Percentiles rank a stretch among this genome's conserved stretches.
Conservation (phyloP, 805 yeast species). For the Debaryomyces castellii region DNA sequence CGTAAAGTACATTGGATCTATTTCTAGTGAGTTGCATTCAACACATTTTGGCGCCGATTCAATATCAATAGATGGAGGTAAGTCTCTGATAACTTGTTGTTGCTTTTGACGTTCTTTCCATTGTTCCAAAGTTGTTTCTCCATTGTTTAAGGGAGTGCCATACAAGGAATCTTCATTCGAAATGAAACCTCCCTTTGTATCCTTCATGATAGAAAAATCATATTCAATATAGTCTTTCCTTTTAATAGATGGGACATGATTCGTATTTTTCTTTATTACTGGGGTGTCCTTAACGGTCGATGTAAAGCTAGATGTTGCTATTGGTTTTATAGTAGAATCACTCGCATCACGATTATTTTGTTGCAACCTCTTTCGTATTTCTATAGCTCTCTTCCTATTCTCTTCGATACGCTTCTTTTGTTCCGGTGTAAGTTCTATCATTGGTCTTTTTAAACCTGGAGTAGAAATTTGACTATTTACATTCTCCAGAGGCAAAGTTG, state of each 20-base stretch:
- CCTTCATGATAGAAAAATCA: conserved; percentile 89
- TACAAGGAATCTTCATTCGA: conserved; percentile 20
- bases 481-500: neutral
- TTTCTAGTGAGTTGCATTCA: conserved; percentile 80
- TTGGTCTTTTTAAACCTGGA: conserved; percentile 15
- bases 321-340: too few relatives aligned
- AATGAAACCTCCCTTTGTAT: conserved; percentile 83
- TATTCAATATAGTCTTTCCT: conserved; percentile 74
- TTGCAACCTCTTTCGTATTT: conserved; percentile 34
- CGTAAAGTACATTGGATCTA: conserved; percentile 69
- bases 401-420: conserved; percentile 49
- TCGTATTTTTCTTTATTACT: neutral
- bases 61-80: conserved; percentile 72
- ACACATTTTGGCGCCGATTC: conserved; percentile 76
- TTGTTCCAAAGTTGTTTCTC: conserved; percentile 36
- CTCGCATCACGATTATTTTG: conserved; percentile 38
- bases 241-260: conserved; percentile 37
- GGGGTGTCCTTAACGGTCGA: too few relatives aligned
- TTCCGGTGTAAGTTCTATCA: conserved; percentile 43
- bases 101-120: conserved; percentile 48
- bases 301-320: too few relatives aligned
- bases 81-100: conserved; percentile 42
- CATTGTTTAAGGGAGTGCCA: conserved; percentile 18
- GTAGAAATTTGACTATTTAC: neutral
- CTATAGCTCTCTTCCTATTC: conserved; percentile 55